Evolutionary conservation across 2,329 filamentous ascomycete species (phyloP), one percentile per base, ranked within the genome.

Genomic region (Elsinoe arachidis): DNA sequence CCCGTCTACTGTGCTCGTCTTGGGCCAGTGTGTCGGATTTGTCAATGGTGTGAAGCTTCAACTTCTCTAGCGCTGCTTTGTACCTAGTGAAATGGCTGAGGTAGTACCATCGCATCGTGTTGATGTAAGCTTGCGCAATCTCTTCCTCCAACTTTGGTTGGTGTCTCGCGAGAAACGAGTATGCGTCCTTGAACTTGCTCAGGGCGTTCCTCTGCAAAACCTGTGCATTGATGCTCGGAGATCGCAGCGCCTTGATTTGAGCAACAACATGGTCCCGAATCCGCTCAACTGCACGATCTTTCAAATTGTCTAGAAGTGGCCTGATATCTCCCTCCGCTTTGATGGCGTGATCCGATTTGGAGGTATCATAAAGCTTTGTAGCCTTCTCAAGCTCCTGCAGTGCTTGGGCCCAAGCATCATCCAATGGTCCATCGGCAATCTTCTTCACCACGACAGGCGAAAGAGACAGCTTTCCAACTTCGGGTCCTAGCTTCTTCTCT

Each of bases 101-200:
- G 69, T 97, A 97, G 68, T 99, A 99, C 93, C 93, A 99, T 55
- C 90, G 84, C 90, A 99, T 99, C 0, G 95, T 99, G 70, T 96
- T 96, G 75, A 95, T 86, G 67, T 99, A 99, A 2, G 95, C 93
- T 69, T 90, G 87, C 7, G 85, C 85, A 62, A 99, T 95, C 71
- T 99, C 89, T 55, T 91, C 86, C 7, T 89, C 90, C 5, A 99
- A 81, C n/a, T 82, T 79, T 1, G 87, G 77, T 65, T 97, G 90
- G 63, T 92, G 87, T 64, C 82, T 85, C 59, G 89, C 84, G 33
- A 99, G 78, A 67, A 97, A 99, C 5, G 82, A 79, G 71, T 86
- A 99, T 0, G 96, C 76, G 34, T 96, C 90, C 69, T 89, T 95
- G 74, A 90, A 95, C 64, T 83, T 86, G 51, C 96, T 76, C 64